Evolutionary conservation across 345 rosid genomes (phyloP).

Genomic region (Zanthoxylum bungeanum): DNA sequence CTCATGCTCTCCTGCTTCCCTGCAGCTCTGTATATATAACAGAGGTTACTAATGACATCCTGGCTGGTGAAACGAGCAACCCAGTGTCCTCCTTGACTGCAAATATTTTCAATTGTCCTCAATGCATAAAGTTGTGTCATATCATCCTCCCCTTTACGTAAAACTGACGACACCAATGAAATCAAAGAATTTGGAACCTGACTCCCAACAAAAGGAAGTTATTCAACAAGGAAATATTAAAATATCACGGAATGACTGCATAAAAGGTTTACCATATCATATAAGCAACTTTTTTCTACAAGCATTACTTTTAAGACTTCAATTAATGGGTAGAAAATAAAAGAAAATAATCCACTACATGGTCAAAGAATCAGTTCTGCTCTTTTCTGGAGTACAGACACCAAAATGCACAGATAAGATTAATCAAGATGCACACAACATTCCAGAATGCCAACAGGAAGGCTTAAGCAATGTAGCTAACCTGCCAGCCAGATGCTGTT

Average conservation of each 20-base stretch:
- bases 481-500: slow-evolving; percentile 85
- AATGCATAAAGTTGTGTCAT: slow-evolving; percentile 93
- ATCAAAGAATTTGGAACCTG: slow-evolving; percentile 95
- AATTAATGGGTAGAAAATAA: neutral
- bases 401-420: neutral
- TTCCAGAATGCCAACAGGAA: slow-evolving; percentile 1
- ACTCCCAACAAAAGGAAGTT: slow-evolving; percentile 17
- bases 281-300: neutral
- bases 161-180: slow-evolving; percentile 79
- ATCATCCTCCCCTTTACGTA: slow-evolving; percentile 96
- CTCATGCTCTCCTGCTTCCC: slow-evolving; percentile 97
- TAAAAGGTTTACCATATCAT: slow-evolving; percentile 2
- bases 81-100: slow-evolving; percentile 94
- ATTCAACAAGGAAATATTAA: neutral
- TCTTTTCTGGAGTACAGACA: slow-evolving; percentile 4
- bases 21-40: slow-evolving; percentile 77
- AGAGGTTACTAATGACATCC: slow-evolving; percentile 80
- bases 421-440: neutral
- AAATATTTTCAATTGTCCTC: slow-evolving; percentile 90
- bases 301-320: neutral
- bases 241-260: slow-evolving; percentile 5
- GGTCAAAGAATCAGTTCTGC: neutral
- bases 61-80: slow-evolving; percentile 85
- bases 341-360: neutral
- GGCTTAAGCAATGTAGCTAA: slow-evolving; percentile 30